These are phyloP conservation scores for Aspergillus latus DNA, from an alignment of 2,329 filamentous ascomycete species.

Conservation along the genomic window DNA sequence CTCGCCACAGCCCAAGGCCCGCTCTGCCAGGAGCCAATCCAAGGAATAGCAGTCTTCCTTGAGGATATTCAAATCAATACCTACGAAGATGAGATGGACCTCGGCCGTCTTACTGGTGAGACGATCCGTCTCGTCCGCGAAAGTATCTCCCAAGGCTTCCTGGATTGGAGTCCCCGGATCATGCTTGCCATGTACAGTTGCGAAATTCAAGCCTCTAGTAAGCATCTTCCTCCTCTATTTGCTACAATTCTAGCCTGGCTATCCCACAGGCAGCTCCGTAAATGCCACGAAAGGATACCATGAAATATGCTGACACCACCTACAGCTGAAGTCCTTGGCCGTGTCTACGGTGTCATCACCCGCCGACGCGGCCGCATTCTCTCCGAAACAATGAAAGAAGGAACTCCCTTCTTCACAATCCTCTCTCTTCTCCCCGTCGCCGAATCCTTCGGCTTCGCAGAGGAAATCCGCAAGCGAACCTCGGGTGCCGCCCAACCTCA, in stretches of 20 bases:
- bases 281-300: not conserved
- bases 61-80: conserved; percentile 70
- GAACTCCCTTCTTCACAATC: conserved; percentile 95
- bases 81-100: conserved; percentile 54
- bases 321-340: conserved; percentile 82
- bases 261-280: no score
- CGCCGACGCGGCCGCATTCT: conserved; percentile 85
- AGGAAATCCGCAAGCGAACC: conserved; percentile 94
- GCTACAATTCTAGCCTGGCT: not conserved
- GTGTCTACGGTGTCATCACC: conserved; percentile 97
- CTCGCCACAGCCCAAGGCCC: conserved; percentile 85
- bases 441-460: conserved; percentile 92
- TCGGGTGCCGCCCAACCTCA: conserved; percentile 89
- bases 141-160: conserved; percentile 78
- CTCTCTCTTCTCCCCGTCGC: conserved; percentile 83
- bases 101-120: conserved; percentile 85
- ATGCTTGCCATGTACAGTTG: conserved; percentile 97
- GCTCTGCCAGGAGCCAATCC: conserved; percentile 87
- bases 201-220: conserved; percentile 92
- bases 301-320: conserved; percentile 3
- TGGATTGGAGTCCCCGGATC: conserved; percentile 95
- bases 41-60: conserved; percentile 87
- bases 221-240: conserved; percentile 30
- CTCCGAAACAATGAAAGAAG: conserved; percentile 88
- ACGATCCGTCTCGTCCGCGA: conserved; percentile 86